Base-by-base conservation (phyloP, 73 alveolate species). In the Durusdinium trenchii region DNA sequence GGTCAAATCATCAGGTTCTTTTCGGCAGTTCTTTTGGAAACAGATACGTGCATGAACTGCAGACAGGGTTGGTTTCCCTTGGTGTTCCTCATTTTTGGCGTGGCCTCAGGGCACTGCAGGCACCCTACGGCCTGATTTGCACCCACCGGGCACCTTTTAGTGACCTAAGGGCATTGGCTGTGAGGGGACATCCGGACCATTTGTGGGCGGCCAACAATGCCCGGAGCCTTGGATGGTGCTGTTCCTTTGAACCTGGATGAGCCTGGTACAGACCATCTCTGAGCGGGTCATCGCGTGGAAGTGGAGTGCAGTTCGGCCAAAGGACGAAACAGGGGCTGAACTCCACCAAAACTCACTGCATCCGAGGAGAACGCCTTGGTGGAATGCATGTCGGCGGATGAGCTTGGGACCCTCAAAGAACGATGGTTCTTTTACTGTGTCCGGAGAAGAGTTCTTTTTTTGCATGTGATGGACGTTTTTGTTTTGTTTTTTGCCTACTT, bases 361-460 rank as follows among this genome's bases (percentile, higher is more conserved):
- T n/a, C n/a, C n/a, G 12, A 91, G 98, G 98, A 91, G 98, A 30
- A 91, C 1, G 98, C 98, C 9, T 57, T 91, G 45, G 98, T 91
- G 98, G 98, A 91, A 52, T 91, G 98, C 87, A 91, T 91, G 98
- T 67, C 98, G 1, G 98, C 98, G 3, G 98, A 91, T 36, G 98
- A 91, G 98, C 36, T 30, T 26, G 73, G 32, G 92, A 6, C 79
- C n/a, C 92, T 78, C 45, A 82, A 48, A 78, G 12, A 61, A 3
- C 35, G 40, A 18, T 43, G 36, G 79, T 16, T 64, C 79, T 9
- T 23, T 57, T 57, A 23, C 32, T 16, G 12, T 16, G 69, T 23
- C 69, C 69, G 12, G 12, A 23, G 69, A 23, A 16, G 69, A 16
- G 23, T 12, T 23, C 69, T 16, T 57, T 57, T 57, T 57, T 57